A percentile compares a stretch with the other conserved stretches of the same genome.
These are phyloP conservation scores for Croton laevigatus DNA, from an alignment of 441 rosid genomes.

Conservation along the genomic window DNA sequence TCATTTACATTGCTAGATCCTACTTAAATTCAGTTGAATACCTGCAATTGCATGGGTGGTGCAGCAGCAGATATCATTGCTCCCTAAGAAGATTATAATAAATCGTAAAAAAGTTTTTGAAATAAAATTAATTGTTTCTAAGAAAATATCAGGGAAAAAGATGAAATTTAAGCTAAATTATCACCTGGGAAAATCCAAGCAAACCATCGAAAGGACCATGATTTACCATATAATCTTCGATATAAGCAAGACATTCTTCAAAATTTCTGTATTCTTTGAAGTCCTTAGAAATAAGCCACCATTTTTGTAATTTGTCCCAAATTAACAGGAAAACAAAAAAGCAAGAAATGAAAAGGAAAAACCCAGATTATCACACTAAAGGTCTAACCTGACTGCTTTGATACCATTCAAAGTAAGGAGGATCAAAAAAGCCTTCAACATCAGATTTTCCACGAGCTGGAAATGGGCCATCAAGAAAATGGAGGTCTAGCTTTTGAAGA, in stretches of 20 bases:
- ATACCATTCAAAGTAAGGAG: slow-evolving; percentile 31
- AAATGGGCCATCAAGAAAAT: slow-evolving; percentile 52
- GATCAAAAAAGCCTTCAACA: slow-evolving; percentile 25
- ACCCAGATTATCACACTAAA: not conserved
- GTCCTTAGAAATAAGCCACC: slow-evolving; percentile 31
- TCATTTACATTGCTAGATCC: not conserved
- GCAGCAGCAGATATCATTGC: slow-evolving; percentile 52
- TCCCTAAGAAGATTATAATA: slow-evolving; percentile 37
- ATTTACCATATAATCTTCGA: slow-evolving; percentile 62
- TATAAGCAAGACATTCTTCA: slow-evolving; percentile 50
- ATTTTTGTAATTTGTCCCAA: not conserved
- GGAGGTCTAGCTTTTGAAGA: slow-evolving; percentile 42
- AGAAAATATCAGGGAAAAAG: not conserved
- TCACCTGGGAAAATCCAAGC: slow-evolving; percentile 81
- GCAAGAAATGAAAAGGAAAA: not conserved
- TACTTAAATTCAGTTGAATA: slow-evolving; percentile 7
- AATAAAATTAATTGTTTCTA: not conserved
- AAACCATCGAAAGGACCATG: slow-evolving; percentile 81
- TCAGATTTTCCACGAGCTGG: slow-evolving; percentile 31
- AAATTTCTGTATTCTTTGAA: slow-evolving; percentile 46
- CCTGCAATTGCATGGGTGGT: slow-evolving; percentile 59
- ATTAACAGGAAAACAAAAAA: not conserved
- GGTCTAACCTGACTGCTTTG: slow-evolving; percentile 13
- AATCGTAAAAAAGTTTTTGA: not conserved
- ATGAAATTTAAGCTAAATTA: not conserved